phyloP scores from a whole-genome alignment of 1,139 yeast species.

The Kluyveromyces marxianus region DNA sequence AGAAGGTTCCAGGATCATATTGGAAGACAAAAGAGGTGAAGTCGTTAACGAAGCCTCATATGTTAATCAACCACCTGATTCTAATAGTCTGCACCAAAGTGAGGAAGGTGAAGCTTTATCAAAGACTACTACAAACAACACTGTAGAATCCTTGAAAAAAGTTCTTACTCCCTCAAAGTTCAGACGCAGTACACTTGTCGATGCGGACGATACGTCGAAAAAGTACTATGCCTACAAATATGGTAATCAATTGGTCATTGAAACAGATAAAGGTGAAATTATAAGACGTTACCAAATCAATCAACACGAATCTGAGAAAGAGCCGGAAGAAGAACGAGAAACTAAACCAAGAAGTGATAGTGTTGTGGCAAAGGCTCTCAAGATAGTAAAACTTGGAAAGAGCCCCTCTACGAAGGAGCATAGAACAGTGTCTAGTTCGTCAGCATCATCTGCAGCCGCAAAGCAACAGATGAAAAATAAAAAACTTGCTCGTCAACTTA shows the following conservation, averaged over 20 bases:
- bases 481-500: slow-evolving; percentile 7
- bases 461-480: neutral
- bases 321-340: slow-evolving; percentile 4
- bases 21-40: slow-evolving; percentile 83
- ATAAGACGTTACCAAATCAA: slow-evolving; percentile 73
- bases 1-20: slow-evolving; percentile 61
- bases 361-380: slow-evolving; percentile 35
- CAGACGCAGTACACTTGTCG: slow-evolving; percentile 9
- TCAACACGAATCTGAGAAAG: slow-evolving; percentile 33
- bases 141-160: slow-evolving; percentile 16
- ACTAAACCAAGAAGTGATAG: slow-evolving; percentile 11
- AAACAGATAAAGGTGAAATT: slow-evolving; percentile 88
- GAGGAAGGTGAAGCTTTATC: slow-evolving; percentile 14
- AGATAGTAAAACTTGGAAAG: slow-evolving; percentile 43
- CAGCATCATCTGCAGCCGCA: slow-evolving; percentile 1
- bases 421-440: slow-evolving; percentile 11
- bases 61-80: slow-evolving; percentile 13
- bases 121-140: slow-evolving; percentile 15
- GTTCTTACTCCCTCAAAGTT: slow-evolving; percentile 14
- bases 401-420: slow-evolving; percentile 15
- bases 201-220: slow-evolving; percentile 11
- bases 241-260: slow-evolving; percentile 73
- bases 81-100: slow-evolving; percentile 15
- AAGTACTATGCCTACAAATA: slow-evolving; percentile 51
- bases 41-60: slow-evolving; percentile 41